Conservation (phyloP, 225 moss, liverwort and hornwort genomes). For the Pseudisothecium myosuroides region DNA sequence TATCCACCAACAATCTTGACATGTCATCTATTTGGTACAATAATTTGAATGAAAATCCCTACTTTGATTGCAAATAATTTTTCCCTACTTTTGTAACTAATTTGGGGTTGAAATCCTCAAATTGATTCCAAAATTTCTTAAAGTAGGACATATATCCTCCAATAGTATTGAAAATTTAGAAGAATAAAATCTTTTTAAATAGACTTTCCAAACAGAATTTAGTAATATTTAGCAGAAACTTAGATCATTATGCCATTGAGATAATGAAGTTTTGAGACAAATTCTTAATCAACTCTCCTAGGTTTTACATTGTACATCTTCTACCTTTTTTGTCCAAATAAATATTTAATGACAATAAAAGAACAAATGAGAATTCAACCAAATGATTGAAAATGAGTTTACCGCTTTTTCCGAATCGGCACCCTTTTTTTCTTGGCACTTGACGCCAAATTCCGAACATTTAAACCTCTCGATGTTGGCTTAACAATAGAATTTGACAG, state of each 20-base stretch:
- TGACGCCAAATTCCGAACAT: background rate
- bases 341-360: no score
- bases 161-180: no score
- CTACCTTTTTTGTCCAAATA: background rate
- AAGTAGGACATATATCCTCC: no score
- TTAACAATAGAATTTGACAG: background rate
- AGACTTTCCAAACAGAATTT: background rate
- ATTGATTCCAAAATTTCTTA: background rate
- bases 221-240: accelerated
- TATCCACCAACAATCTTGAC: background rate
- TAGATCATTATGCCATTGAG: background rate
- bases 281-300: background rate
- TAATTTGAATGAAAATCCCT: background rate
- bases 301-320: background rate
- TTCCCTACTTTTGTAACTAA: no score
- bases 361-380: background rate
- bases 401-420: background rate
- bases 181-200: no score
- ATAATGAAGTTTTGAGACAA: background rate
- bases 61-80: background rate
- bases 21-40: background rate
- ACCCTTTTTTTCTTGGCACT: background rate
- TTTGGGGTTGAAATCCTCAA: no score
- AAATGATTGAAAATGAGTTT: background rate
- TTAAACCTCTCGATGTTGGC: background rate